Evolutionary conservation across 2,329 filamentous ascomycete genomes (phyloP).

Genomic region (Pseudophaeomoniella oleicola): DNA sequence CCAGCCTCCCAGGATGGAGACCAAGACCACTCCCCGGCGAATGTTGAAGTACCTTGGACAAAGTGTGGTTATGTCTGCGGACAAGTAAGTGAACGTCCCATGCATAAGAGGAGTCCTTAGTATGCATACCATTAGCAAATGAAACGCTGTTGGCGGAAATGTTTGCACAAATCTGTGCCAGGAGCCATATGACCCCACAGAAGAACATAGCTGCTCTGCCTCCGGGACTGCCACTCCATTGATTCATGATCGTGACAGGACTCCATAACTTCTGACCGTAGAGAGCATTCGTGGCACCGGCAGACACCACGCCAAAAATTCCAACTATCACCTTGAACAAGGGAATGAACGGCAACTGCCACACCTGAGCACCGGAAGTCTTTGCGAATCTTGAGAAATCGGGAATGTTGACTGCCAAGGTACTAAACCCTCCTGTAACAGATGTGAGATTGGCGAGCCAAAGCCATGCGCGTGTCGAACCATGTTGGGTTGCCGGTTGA

Average conservation of each 20-base stretch:
- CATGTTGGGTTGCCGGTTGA: constrained; percentile 28
- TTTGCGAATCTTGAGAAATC: constrained; percentile 20
- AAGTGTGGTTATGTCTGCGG: constrained; percentile 8
- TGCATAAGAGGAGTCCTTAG: not conserved
- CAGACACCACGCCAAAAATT: constrained; percentile 16
- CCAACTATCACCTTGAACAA: constrained; percentile 23
- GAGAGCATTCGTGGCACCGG: constrained; percentile 15
- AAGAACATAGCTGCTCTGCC: constrained; percentile 15
- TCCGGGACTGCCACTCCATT: constrained; percentile 10
- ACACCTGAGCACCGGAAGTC: constrained; percentile 16
- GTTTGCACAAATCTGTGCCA: constrained; percentile 10
- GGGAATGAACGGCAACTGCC: constrained; percentile 24
- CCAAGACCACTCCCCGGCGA: constrained; percentile 10
- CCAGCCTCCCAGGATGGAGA: constrained; percentile 9
- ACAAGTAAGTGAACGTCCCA: constrained; percentile 3
- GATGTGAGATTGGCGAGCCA: constrained; percentile 15
- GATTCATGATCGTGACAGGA: constrained; percentile 13
- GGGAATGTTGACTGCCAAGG: constrained; percentile 21
- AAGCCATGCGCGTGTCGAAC: constrained; percentile 36
- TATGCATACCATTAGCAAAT: constrained; percentile 6
- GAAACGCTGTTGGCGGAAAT: constrained; percentile 9
- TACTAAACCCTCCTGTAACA: constrained; percentile 27
- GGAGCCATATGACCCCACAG: constrained; percentile 13
- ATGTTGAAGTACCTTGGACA: constrained; percentile 9
- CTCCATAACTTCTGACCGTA: constrained; percentile 18